Evolutionary conservation across 768 basidiomycete species (phyloP), one percentile per base, ranked within the genome.

Genomic region (Dioszegia crocea): DNA sequence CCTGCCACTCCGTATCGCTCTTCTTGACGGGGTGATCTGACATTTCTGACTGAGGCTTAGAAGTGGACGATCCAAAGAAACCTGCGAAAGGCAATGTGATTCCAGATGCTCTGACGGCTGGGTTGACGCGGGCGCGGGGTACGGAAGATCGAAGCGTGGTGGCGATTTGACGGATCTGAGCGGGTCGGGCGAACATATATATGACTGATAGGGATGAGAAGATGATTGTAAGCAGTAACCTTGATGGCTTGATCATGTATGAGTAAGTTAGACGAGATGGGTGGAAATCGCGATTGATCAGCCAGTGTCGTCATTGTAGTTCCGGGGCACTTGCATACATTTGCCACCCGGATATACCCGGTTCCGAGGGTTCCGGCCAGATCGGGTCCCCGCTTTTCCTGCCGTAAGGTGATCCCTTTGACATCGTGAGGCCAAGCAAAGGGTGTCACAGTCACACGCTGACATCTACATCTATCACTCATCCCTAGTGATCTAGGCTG

Each of bases 1-100:
- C 88, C 61, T 84, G 82, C 91, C 91, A 96, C 76, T 94, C 91
- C 9, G 80, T 76, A 5, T 91, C 89, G 30, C 84, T 79, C 79
- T 89, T 84, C 59, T 67, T 68, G 4, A 59, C 57, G 17, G 66
- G 68, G 16, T 66, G 56, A 23, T 56, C 60, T 4, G 21, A n/a
- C 60, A 48, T 59, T 1, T 50, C 51, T 41, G 19, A 2, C 21
- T 51, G 38, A 21, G 21, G 4, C 14, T 41, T 53, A n/a, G n/a
- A 56, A 10, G 62, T 45, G 10, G 64, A 57, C 26, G 46, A 51
- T 16, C 48, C 31, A 45, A 60, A 67, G 49, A 71, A 57, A 1
- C 49, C 38, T 23, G 67, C 64, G 39, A 71, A 68, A n/a, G 66
- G 69, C 38, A 66, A 51, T 19, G 57, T 57, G 26, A 67, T 45